Evolutionary conservation across 352 stramenopile species (phyloP).

Genomic region (Phytophthora pini): DNA sequence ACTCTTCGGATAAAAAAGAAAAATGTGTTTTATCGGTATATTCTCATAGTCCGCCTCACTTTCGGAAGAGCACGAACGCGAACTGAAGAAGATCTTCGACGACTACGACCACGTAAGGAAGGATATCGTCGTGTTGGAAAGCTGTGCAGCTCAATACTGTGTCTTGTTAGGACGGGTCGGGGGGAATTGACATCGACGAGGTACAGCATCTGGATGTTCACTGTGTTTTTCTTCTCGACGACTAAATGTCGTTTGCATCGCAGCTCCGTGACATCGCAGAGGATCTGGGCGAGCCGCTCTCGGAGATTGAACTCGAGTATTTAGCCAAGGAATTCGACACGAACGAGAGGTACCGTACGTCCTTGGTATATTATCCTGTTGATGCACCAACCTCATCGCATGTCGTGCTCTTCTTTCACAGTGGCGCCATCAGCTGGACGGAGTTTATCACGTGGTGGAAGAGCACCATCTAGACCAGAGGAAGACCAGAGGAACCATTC

Average conservation of each 20-base stretch:
- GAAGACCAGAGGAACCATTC: slow-evolving; percentile 7
- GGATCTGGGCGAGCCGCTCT: slow-evolving; percentile 78
- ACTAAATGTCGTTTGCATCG: slow-evolving; percentile 5
- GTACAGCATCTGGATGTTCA: slow-evolving; percentile 16
- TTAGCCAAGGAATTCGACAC: slow-evolving; percentile 77
- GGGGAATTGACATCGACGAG: slow-evolving; percentile 76
- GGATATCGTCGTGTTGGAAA: not conserved
- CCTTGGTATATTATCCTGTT: not conserved
- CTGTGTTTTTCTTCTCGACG: no score
- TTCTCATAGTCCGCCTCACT: slow-evolving; percentile 44
- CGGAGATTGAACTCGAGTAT: slow-evolving; percentile 73
- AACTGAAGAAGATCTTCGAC: slow-evolving; percentile 82
- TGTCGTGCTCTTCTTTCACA: slow-evolving; percentile 30
- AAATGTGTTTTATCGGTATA: no score
- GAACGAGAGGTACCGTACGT: slow-evolving; percentile 54
- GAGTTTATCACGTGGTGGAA: slow-evolving; percentile 88
- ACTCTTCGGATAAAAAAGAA: no score
- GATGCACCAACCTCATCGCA: slow-evolving; percentile 10
- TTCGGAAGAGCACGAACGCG: slow-evolving; percentile 68
- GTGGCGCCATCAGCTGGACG: slow-evolving; percentile 67
- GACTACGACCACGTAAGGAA: slow-evolving; percentile 67
- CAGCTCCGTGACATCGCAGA: slow-evolving; percentile 78
- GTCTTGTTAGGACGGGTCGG: slow-evolving; percentile 57
- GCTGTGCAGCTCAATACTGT: not conserved
- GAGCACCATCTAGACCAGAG: slow-evolving; percentile 52